Evolutionary conservation across 352 stramenopile species (phyloP).

Genomic region (Aphanomyces invadans): DNA sequence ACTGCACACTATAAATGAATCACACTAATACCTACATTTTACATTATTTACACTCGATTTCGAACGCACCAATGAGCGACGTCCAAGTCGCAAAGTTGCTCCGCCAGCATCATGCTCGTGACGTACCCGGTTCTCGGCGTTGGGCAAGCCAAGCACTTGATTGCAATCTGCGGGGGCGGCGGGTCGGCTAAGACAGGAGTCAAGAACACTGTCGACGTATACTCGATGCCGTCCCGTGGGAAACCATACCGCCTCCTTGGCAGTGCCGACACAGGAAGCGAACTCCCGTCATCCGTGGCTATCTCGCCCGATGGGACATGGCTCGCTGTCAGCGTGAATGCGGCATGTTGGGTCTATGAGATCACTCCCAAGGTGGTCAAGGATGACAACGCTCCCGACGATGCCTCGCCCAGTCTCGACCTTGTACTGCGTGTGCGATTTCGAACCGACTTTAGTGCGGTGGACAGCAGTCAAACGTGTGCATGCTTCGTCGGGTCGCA

Average conservation of each 20-base stretch:
- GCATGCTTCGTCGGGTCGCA: conserved; percentile 72
- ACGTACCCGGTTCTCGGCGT: conserved; percentile 83
- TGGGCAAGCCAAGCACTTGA: conserved; percentile 55
- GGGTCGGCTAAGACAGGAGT: conserved; percentile 78
- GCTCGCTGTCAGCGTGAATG: conserved; percentile 58
- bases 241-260: conserved; percentile 17
- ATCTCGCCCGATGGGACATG: conserved; percentile 57
- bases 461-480: conserved; percentile 54
- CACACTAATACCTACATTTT: neutral
- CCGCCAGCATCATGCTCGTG: conserved; percentile 45
- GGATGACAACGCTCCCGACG: neutral
- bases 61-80: neutral
- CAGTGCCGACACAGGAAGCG: conserved; percentile 56
- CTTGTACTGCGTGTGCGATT: conserved; percentile 59
- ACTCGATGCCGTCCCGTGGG: neutral
- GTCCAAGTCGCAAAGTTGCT: neutral
- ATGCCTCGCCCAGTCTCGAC: neutral
- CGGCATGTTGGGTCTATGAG: conserved; percentile 69
- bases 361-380: conserved; percentile 37
- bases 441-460: conserved; percentile 65
- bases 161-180: conserved; percentile 75
- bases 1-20: neutral
- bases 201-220: conserved; percentile 71
- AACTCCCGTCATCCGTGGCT: conserved; percentile 63
- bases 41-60: neutral